Base-by-base conservation (phyloP, 1,284 basidiomycete genomes). In the Lentinula novae-zelandiae region DNA sequence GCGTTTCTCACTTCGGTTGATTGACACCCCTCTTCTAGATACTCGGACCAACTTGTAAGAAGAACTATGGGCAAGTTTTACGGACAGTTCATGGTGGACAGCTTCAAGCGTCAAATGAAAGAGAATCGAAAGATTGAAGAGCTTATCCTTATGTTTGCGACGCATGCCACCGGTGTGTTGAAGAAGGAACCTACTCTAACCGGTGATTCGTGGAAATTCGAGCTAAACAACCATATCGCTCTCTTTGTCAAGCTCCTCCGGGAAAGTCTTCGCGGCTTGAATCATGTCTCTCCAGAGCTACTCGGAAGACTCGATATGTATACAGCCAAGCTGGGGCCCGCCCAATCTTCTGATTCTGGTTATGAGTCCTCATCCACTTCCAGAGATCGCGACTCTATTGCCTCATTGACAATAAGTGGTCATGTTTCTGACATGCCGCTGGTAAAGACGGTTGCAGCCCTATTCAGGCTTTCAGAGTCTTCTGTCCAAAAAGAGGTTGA, bases 101-200 rank as follows among this genome's bases (percentile, higher is more conserved):
- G 79, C 36, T 96, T 96, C 77, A 86, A 91, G 64, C 83, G 86
- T 48, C 92, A 95, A 69, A 89, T 98, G 84, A 94, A 95, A 72
- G 95, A 98, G 73, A 96, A 95, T 69, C 83, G 97, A 53, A 97
- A 96, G 77, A 92, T 98, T 58, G 97, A 99, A 75, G 95, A 98
- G 66, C 86, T 99, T 62, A 96, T 99, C 64, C 82, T 99, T 57
- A 90, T 92, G 81, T 98, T 98, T 69, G 95, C 96, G 13, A 93
- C 95, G 2, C 88, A 94, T 50, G 92, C 95, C 3, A 94, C 92
- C 0, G 82, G 84, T 22, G 85, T 92, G 5, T 80, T 96, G 60
- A 89, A 88, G 80, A 96, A 97, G 75, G 92, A 88, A 69, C 85
- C 87, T 3, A 80, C 82, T 33, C 79, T 88, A n/a, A 78, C 83